phyloP scores from a whole-genome alignment of 768 basidiomycete species.

The Pholiota molesta region DNA sequence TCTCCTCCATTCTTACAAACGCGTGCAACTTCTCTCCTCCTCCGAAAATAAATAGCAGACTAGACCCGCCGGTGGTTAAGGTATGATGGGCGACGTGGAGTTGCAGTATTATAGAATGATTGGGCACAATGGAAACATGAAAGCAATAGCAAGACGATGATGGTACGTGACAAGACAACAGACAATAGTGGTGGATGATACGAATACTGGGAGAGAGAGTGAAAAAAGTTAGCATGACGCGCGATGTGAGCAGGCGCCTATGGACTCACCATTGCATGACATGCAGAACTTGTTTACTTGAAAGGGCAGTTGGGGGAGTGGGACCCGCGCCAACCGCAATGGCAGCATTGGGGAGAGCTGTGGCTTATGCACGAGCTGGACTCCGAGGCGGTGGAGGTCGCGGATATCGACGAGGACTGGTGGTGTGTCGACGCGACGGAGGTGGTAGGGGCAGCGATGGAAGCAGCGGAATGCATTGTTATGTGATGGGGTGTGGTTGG shows the following conservation, averaged over 20 bases:
- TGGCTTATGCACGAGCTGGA: slow-evolving; percentile 32
- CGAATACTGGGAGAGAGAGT: slow-evolving; percentile 6
- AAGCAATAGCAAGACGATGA: slow-evolving; percentile 21
- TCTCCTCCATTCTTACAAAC: slow-evolving; percentile 33
- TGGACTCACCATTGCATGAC: slow-evolving; percentile 14
- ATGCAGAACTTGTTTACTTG: slow-evolving; percentile 23
- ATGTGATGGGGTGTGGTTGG: neutral
- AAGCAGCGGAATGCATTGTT: slow-evolving; percentile 15
- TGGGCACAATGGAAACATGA: slow-evolving; percentile 15
- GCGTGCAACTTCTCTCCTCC: slow-evolving; percentile 15
- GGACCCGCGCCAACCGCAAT: slow-evolving; percentile 71
- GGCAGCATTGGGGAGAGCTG: slow-evolving; percentile 77
- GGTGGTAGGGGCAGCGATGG: slow-evolving; percentile 19
- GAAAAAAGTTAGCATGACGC: slow-evolving; percentile 1
- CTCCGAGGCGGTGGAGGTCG: slow-evolving; percentile 25
- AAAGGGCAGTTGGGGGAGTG: slow-evolving; percentile 61
- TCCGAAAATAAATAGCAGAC: slow-evolving; percentile 23
- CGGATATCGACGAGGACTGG: slow-evolving; percentile 22
- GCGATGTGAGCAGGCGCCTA: slow-evolving; percentile 11
- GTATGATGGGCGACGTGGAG: slow-evolving; percentile 22
- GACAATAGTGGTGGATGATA: slow-evolving; percentile 14
- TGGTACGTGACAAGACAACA: slow-evolving; percentile 12
- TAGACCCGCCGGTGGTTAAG: slow-evolving; percentile 22
- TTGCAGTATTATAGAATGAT: slow-evolving; percentile 20
- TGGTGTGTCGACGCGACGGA: slow-evolving; percentile 20